Conservation (phyloP, 1,284 basidiomycete species). For the Malassezia furfur region DNA sequence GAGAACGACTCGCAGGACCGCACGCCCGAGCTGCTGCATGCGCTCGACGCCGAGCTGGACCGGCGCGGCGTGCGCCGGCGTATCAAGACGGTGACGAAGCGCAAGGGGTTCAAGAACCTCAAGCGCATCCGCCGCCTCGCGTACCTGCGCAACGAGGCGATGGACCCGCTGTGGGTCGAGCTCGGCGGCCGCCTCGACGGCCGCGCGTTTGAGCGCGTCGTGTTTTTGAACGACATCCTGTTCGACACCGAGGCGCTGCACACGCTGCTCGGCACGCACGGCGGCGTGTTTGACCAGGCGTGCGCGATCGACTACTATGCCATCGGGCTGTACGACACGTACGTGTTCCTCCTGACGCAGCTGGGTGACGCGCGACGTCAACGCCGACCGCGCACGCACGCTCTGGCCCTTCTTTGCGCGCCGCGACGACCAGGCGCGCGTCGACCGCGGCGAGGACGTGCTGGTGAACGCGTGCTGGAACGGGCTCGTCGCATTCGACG, state of each 20-base stretch:
- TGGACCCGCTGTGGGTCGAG: conserved; percentile 26
- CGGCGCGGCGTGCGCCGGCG: neutral
- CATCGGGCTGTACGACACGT: conserved; percentile 54
- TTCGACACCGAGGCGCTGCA: conserved; percentile 39
- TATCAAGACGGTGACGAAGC: neutral
- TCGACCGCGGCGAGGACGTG: conserved; percentile 50
- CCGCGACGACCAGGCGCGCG: conserved; percentile 46
- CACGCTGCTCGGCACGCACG: conserved; percentile 53
- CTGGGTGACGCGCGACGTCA: conserved; percentile 28
- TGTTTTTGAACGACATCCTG: conserved; percentile 36
- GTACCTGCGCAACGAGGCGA: conserved; percentile 30
- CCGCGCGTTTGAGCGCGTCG: conserved; percentile 22
- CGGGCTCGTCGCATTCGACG: conserved; percentile 54
- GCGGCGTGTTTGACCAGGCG: conserved; percentile 55
- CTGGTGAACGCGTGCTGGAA: conserved; percentile 59
- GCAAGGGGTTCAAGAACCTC: conserved; percentile 14
- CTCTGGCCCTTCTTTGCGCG: conserved; percentile 55
- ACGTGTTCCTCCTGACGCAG: conserved; percentile 45
- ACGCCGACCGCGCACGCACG: conserved; percentile 50
- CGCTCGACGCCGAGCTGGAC: conserved; percentile 48
- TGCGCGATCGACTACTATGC: conserved; percentile 55
- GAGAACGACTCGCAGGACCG: conserved; percentile 55
- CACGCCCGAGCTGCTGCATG: conserved; percentile 50
- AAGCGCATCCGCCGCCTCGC: conserved; percentile 28
- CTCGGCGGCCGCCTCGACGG: conserved; percentile 4